Base-by-base conservation (phyloP, 495 filamentous ascomycete genomes). In the Annulohypoxylon maeteangense region DNA sequence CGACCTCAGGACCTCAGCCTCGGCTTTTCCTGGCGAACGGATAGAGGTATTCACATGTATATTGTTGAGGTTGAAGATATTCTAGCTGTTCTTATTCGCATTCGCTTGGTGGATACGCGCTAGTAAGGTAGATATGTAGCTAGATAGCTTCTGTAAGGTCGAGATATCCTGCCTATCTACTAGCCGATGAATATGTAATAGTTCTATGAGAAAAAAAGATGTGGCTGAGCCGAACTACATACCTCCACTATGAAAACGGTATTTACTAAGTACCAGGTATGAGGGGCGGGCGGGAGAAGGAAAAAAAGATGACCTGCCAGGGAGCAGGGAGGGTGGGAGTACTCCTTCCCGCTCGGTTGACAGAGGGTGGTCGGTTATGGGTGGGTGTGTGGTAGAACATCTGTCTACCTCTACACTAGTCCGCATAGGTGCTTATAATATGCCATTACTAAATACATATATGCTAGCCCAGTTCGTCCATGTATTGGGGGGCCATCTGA, bases 181-280 rank as follows among this genome's bases (percentile, higher is more conserved):
- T 56, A 54, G 65, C 62, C 51, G 66, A 62, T 66, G 48, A 58
- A 66, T 45, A 53, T 59, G 40, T 18, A 44, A 81, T 82, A 5
- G 22, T 36, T 4, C 27, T 29, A 29, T 29, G 27, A 32, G 7
- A 14, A 32, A 23, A 57, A 75, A 66, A 76, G 74, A 75, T 63
- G 70, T 72, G 64, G 70, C 64, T 68, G 64, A 60, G 64, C 40
- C 64, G 36, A 42, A 45, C 62, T 34, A 45, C 64, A 62, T 34
- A 45, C 64, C 64, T 61, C 70, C 70, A 64, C 65, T 65, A 64
- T 53, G 65, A 65, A 65, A 48, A 68, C 40, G 55, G 47, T 65
- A 72, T 72, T 63, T 68, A 50, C 55, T 51, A 65, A 68, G 40
- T 68, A 50, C 55, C 44, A 65, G 65, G 40, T 53, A 65, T 55